Conservation (phyloP, 352 stramenopile species). For the Ophiocytium majus region DNA sequence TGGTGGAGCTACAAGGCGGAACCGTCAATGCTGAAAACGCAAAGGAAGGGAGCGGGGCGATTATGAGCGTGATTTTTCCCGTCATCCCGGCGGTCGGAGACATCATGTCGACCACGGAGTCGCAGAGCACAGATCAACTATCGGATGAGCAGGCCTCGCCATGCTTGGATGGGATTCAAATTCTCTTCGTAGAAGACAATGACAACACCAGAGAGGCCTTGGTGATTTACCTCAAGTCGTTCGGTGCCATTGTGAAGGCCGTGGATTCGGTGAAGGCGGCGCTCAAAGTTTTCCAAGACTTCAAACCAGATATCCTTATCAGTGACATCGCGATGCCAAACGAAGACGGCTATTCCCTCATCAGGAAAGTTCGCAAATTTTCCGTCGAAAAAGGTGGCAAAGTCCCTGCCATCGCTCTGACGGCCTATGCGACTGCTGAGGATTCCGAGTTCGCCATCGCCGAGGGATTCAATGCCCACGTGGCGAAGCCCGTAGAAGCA, state of each 20-base stretch:
- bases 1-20: slow-evolving; percentile 3
- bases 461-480: background rate
- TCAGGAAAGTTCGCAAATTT: background rate
- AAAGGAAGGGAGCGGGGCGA: background rate
- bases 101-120: background rate
- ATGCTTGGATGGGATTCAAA: background rate
- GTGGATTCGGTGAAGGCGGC: background rate
- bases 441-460: background rate
- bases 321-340: background rate
- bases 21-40: background rate
- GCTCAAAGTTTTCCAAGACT: background rate
- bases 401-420: background rate
- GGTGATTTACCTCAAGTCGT: background rate
- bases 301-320: background rate
- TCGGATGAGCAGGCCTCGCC: too few relatives aligned
- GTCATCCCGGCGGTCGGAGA: too few relatives aligned
- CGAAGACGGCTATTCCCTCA: background rate
- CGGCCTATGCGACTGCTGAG: background rate
- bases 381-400: background rate
- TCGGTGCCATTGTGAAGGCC: background rate
- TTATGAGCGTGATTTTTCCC: background rate
- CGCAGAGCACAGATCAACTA: background rate
- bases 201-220: background rate
- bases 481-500: background rate
- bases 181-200: background rate